Conservation (phyloP, 2,329 filamentous ascomycete genomes). For the Exophiala xenobiotica region DNA sequence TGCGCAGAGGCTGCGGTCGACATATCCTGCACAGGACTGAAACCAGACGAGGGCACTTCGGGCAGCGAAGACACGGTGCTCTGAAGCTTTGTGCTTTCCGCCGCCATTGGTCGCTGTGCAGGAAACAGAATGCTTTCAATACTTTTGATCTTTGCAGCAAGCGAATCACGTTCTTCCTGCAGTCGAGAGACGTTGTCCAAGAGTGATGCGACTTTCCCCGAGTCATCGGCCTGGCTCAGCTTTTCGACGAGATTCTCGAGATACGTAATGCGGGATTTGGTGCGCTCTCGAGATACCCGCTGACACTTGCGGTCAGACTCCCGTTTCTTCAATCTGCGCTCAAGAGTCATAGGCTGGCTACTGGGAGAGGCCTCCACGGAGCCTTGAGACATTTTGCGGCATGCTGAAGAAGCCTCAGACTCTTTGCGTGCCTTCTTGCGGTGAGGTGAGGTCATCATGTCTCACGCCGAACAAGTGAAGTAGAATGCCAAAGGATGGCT, state of each 20-base stretch:
- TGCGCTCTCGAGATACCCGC: conserved; percentile 10
- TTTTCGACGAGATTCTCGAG: conserved; percentile 10
- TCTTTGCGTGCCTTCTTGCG: not conserved
- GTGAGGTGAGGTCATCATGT: not conserved
- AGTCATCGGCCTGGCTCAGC: conserved; percentile 4
- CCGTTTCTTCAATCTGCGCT: conserved; percentile 11
- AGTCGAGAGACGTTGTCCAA: conserved; percentile 15
- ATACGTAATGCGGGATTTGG: conserved; percentile 11
- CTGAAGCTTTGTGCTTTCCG: not conserved
- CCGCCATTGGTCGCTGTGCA: not conserved
- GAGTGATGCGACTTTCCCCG: conserved; percentile 14
- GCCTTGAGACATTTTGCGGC: not conserved
- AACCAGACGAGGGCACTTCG: not conserved
- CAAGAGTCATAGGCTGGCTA: not conserved
- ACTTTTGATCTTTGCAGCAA: conserved; percentile 18
- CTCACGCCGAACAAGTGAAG: not conserved
- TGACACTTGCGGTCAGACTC: conserved; percentile 15
- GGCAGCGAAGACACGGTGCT: not conserved
- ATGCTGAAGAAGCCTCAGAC: not conserved
- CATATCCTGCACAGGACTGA: no score
- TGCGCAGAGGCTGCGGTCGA: no score
- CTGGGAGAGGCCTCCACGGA: not conserved
- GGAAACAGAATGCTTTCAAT: conserved; percentile 15
- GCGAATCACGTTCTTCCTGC: conserved; percentile 18
- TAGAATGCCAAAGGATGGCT: not conserved